phyloP scores from a whole-genome alignment of 1,284 basidiomycete species.

The Puccinia novopanici region DNA sequence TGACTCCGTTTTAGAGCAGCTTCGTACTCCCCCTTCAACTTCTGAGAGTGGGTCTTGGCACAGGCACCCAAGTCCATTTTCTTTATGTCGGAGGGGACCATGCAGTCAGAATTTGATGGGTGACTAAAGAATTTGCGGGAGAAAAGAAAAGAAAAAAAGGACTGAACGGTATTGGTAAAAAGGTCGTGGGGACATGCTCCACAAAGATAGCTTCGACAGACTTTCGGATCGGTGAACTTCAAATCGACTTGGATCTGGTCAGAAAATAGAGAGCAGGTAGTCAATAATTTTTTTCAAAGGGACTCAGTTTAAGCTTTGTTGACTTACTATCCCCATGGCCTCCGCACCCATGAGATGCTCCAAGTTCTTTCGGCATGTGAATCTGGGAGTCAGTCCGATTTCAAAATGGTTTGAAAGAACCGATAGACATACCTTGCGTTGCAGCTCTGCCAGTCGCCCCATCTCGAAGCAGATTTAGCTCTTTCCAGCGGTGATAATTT shows the following conservation, averaged over 20 bases:
- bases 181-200: constrained; percentile 96
- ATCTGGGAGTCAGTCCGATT: neutral
- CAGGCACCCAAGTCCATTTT: constrained; percentile 99
- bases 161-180: constrained; percentile 93
- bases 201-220: constrained; percentile 98
- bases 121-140: neutral
- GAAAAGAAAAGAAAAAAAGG: neutral
- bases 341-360: constrained; percentile 99
- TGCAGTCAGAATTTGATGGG: neutral
- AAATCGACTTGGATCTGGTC: constrained; percentile 76
- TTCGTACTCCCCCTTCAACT: constrained; percentile 86
- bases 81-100: constrained; percentile 62
- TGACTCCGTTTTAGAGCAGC: constrained; percentile 64
- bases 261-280: neutral
- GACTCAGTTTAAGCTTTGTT: neutral
- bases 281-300: neutral
- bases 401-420: neutral
- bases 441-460: constrained; percentile 44
- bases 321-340: constrained; percentile 78
- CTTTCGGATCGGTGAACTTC: constrained; percentile 94
- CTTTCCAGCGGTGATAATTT: neutral
- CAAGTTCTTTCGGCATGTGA: constrained; percentile 31
- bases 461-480: constrained; percentile 9
- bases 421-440: constrained; percentile 29
- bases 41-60: constrained; percentile 92